These are phyloP conservation scores for Gyromitra esculenta DNA, from an alignment of 2,329 filamentous ascomycete genomes.

Conservation along the genomic window DNA sequence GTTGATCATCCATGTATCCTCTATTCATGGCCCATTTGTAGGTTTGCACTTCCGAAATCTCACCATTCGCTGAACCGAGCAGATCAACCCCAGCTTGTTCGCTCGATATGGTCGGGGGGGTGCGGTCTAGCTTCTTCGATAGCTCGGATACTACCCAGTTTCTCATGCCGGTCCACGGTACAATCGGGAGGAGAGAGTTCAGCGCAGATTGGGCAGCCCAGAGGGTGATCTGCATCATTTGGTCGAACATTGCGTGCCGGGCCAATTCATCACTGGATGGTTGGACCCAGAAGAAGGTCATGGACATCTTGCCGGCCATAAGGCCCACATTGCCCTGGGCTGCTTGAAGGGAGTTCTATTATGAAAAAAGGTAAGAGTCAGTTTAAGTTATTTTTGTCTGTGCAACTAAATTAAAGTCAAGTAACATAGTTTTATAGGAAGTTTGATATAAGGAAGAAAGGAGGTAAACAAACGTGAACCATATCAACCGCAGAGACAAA, in stretches of 20 bases:
- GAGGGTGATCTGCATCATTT: slow-evolving; percentile 37
- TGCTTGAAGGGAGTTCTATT: slow-evolving; percentile 35
- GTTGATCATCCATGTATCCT: slow-evolving; percentile 28
- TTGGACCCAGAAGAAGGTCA: slow-evolving; percentile 44
- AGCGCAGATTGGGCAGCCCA: slow-evolving; percentile 49
- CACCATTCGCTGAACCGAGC: background rate
- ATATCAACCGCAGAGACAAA: slow-evolving; percentile 45
- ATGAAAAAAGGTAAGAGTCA: background rate
- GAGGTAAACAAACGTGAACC: slow-evolving; percentile 42
- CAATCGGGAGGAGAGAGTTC: slow-evolving; percentile 41
- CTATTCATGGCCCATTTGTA: slow-evolving; percentile 30
- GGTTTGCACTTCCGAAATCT: slow-evolving; percentile 28
- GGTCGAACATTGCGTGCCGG: slow-evolving; percentile 29
- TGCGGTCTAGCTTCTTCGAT: slow-evolving; percentile 24
- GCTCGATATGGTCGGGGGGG: slow-evolving; percentile 2
- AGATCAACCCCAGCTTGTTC: background rate
- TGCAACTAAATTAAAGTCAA: background rate
- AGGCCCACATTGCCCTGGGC: slow-evolving; percentile 45
- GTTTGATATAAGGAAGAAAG: background rate
- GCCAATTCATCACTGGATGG: slow-evolving; percentile 36
- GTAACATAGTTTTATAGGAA: background rate
- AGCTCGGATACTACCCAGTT: slow-evolving; percentile 29
- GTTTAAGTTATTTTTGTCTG: background rate
- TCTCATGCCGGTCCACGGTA: slow-evolving; percentile 49
- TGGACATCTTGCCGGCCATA: slow-evolving; percentile 48